Percentiles rank a stretch among this genome's conserved stretches.
Conservation (phyloP, 495 filamentous ascomycete genomes). For the Neurospora sp. region DNA sequence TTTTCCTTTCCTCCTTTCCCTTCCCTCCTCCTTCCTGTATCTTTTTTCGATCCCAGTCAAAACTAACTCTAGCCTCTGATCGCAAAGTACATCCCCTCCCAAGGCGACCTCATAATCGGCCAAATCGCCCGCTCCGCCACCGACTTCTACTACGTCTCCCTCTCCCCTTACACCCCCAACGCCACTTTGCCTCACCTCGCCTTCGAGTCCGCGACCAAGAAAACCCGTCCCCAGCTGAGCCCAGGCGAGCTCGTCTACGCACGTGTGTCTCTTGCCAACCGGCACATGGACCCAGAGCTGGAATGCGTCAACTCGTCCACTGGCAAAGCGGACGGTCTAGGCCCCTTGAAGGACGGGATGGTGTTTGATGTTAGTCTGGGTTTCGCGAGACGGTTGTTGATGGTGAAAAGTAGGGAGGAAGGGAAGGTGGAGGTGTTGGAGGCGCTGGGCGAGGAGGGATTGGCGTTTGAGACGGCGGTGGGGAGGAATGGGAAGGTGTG, state of each 20-base stretch:
- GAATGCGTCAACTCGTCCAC: slow-evolving; percentile 79
- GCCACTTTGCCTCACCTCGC: slow-evolving; percentile 76
- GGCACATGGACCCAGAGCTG: slow-evolving; percentile 79
- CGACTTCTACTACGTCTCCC: slow-evolving; percentile 60
- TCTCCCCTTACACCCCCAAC: slow-evolving; percentile 55
- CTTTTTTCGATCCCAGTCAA: not conserved
- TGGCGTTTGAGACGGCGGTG: slow-evolving; percentile 86
- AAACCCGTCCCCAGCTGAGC: slow-evolving; percentile 70
- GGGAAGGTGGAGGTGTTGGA: slow-evolving; percentile 67
- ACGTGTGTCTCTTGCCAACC: slow-evolving; percentile 60
- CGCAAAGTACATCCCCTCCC: slow-evolving; percentile 54
- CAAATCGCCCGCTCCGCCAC: slow-evolving; percentile 62
- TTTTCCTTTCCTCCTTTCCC: not conserved
- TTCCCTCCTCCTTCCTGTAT: not conserved
- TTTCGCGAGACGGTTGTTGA: slow-evolving; percentile 67
- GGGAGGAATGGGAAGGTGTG: slow-evolving; percentile 91
- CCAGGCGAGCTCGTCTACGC: slow-evolving; percentile 78
- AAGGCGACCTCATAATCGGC: slow-evolving; percentile 75
- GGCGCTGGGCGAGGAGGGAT: slow-evolving; percentile 64
- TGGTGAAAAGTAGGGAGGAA: slow-evolving; percentile 52
- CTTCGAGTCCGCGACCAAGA: slow-evolving; percentile 86
- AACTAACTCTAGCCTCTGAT: not conserved
- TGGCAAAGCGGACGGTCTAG: slow-evolving; percentile 81
- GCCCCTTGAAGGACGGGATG: slow-evolving; percentile 79
- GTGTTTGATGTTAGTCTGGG: slow-evolving; percentile 69